These are phyloP conservation scores for Tritrichomonas musculus DNA, from an alignment of 208 protist species.

Conservation along the genomic window DNA sequence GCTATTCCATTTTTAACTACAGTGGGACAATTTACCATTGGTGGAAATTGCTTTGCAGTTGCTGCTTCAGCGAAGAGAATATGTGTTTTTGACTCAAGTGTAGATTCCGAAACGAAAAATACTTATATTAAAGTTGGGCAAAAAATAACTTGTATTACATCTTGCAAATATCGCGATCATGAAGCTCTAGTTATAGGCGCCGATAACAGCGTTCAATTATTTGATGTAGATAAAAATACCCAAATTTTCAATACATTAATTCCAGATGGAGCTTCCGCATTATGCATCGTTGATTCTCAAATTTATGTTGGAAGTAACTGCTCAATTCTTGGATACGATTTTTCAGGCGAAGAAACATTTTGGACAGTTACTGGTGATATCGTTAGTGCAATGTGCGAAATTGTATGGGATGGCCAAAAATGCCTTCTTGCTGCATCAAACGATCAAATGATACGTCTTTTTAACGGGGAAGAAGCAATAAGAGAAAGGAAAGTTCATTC, in stretches of 20 bases:
- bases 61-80: not conserved
- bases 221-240: not conserved
- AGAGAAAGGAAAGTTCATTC: not conserved
- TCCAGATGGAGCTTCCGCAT: not conserved
- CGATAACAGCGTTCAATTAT: not conserved
- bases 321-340: not conserved
- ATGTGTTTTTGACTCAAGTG: not conserved
- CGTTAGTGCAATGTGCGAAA: not conserved
- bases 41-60: not conserved
- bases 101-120: not conserved
- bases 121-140: not conserved
- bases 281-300: not conserved
- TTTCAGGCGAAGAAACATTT: conserved; percentile 11
- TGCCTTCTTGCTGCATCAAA: conserved; percentile 21
- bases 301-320: conserved; percentile 20
- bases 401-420: not conserved
- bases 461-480: not conserved
- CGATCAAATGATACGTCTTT: not conserved
- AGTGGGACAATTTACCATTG: not conserved
- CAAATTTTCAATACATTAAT: not conserved
- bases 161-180: not conserved
- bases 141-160: conserved; percentile 20
- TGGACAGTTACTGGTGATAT: conserved; percentile 32
- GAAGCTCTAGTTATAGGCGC: conserved; percentile 7
- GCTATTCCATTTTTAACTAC: not conserved